Base-by-base conservation (phyloP, 805 yeast genomes). In the Yarrowia phangngaensis region DNA sequence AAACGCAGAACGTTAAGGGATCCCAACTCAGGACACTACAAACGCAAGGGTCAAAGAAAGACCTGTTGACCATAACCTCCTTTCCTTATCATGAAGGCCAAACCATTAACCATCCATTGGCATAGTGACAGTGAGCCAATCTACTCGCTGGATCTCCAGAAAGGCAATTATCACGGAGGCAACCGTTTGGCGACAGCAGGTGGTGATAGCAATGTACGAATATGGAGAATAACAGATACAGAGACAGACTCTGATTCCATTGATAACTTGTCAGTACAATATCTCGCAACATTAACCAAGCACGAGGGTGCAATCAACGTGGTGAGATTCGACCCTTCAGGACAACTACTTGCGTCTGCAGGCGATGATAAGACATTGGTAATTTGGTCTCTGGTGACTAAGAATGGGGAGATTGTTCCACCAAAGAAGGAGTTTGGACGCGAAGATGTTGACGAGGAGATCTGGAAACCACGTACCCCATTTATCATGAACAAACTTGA, bases 271-370 rank as follows among this genome's bases (percentile, higher is more conserved):
- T 49, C 53, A 16, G 83, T 88, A 13, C 83, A 80, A 53, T 90
- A 88, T 62, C 68, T 88, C 20, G 76, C 92, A 13, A 86, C 96
- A 0, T 71, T 92, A 43, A 65, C 82, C 3, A 88, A 87, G 57
- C 98, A 92, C 62, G 84, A 92, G 2, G 95, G 88, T 62, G 96
- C 97, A 0, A 96, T 92, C 15, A 92, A 92, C 60, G 89, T 79
- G 24, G 95, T 86, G 4, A 68, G 95, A 45, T 92, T 89, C 61
- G 81, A 78, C 59, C 79, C 82, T 2, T 65, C 63, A 3, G 96
- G 96, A 40, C 50, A 45, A 1, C 55, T 74, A 6, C 68, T 92
- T 16, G 97, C 97, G 0, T 75, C 90, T 0, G 97, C 95, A 0
- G 95, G 97, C 3, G 99, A 92, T 61, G 98, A 92, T 63, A 97